Conservation (phyloP, 495 filamentous ascomycete genomes). For the Talaromyces thailandensis region DNA sequence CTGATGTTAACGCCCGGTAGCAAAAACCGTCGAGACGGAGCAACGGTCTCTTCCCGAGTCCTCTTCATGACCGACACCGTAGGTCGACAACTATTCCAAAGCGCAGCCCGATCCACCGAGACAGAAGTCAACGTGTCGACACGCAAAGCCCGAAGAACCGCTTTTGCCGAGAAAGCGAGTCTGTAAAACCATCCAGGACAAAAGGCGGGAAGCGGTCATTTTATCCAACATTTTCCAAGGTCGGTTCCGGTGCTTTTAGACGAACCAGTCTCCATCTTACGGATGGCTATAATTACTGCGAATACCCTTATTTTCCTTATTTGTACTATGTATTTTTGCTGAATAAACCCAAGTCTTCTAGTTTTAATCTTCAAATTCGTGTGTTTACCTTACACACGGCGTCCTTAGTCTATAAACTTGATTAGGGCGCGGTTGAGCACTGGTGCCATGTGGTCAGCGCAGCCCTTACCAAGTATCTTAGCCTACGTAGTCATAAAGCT, state of each 20-base stretch:
- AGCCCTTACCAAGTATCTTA: neutral
- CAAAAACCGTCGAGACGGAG: conserved; percentile 88
- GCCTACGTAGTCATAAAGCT: neutral
- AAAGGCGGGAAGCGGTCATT: neutral
- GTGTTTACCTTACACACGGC: neutral
- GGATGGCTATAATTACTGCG: neutral
- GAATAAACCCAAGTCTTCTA: neutral
- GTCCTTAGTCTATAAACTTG: neutral
- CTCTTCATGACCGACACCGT: conserved; percentile 60
- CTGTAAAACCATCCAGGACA: conserved; percentile 14
- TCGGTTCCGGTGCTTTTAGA: neutral
- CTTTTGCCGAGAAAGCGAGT: conserved; percentile 25
- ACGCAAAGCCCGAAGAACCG: conserved; percentile 29
- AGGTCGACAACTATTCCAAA: conserved; percentile 39
- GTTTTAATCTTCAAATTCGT: neutral
- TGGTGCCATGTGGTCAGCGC: neutral
- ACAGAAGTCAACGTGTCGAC: conserved; percentile 24
- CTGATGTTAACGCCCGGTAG: conserved; percentile 15
- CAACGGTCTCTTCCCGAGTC: conserved; percentile 80
- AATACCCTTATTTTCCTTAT: neutral
- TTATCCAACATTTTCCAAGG: neutral
- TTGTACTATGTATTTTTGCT: neutral
- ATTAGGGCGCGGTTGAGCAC: neutral
- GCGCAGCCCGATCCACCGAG: conserved; percentile 20
- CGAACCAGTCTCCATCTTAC: neutral